Evolutionary conservation across 1,284 basidiomycete species (phyloP).

Genomic region (Gastroboletus turbinatus): DNA sequence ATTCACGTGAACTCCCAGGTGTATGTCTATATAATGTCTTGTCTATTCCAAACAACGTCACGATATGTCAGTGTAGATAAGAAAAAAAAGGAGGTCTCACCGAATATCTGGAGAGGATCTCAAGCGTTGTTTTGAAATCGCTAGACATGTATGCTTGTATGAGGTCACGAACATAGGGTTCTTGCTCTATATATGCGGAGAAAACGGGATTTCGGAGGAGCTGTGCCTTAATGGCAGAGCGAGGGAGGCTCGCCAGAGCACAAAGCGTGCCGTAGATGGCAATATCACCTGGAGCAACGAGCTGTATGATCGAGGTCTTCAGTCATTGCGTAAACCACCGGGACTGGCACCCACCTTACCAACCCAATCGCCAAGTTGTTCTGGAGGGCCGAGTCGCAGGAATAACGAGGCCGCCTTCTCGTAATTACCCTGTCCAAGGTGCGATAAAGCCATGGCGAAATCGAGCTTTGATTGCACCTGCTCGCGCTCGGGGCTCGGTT

Average conservation of each 20-base stretch:
- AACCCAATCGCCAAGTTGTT: conserved; percentile 68
- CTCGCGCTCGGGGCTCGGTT: conserved; percentile 52
- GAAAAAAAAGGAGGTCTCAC: conserved; percentile 44
- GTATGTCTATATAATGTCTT: conserved; percentile 73
- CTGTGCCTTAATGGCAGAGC: conserved; percentile 65
- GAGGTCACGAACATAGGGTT: conserved; percentile 81
- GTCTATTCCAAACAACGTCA: conserved; percentile 42
- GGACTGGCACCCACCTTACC: conserved; percentile 49
- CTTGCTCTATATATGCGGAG: conserved; percentile 78
- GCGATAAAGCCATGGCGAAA: conserved; percentile 71
- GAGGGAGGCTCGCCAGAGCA: conserved; percentile 72
- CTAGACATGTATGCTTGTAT: conserved; percentile 80
- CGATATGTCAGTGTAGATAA: neutral
- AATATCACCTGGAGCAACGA: conserved; percentile 76
- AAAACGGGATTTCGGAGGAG: conserved; percentile 73
- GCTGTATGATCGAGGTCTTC: conserved; percentile 38
- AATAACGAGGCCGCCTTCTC: conserved; percentile 75
- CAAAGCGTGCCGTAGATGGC: conserved; percentile 83
- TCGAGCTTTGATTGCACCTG: conserved; percentile 76
- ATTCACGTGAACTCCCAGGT: conserved; percentile 65
- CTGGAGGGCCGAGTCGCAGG: conserved; percentile 63
- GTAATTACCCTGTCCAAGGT: conserved; percentile 69
- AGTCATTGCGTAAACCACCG: neutral
- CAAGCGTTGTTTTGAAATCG: conserved; percentile 78
- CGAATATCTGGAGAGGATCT: conserved; percentile 69